Evolutionary conservation across 2,329 filamentous ascomycete genomes (phyloP).

Genomic region (Cordyceps fumosorosea): DNA sequence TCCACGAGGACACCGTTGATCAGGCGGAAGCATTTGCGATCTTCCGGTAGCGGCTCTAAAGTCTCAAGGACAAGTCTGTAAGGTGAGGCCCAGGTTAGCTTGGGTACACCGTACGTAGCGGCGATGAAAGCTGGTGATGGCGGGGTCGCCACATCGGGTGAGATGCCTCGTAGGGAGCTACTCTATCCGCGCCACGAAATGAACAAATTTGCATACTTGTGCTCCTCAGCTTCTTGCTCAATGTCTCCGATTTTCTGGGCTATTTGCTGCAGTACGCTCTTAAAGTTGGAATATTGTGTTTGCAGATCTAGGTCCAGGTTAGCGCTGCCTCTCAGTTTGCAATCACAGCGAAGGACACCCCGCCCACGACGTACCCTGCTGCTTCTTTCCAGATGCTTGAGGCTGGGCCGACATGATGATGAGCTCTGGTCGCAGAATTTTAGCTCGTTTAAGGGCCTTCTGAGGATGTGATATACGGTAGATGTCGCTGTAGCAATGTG

Average conservation of each 20-base stretch:
- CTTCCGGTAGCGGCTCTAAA: constrained; percentile 68
- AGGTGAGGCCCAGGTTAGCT: constrained; percentile 13
- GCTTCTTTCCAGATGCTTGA: constrained; percentile 53
- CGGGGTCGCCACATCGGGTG: background rate
- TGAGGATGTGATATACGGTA: background rate
- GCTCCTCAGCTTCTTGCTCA: constrained; percentile 94
- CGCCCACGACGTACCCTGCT: constrained; percentile 54
- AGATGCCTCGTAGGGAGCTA: background rate
- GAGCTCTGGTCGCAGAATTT: background rate
- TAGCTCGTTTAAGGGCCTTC: background rate
- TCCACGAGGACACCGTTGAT: constrained; percentile 96
- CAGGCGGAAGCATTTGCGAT: constrained; percentile 97
- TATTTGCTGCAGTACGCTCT: constrained; percentile 77
- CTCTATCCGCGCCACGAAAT: background rate
- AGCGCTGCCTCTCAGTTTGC: background rate
- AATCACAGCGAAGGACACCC: background rate
- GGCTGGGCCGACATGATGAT: constrained; percentile 38
- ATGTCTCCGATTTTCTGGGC: constrained; percentile 96
- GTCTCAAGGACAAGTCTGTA: constrained; percentile 88
- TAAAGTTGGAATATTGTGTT: constrained; percentile 70
- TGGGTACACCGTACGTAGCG: background rate
- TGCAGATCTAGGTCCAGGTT: constrained; percentile 58
- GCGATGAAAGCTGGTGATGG: background rate
- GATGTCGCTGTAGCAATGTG: background rate
- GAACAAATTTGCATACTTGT: constrained; percentile 66